Conservation (phyloP, 306 rosid species). For the Sicyos edulis region DNA sequence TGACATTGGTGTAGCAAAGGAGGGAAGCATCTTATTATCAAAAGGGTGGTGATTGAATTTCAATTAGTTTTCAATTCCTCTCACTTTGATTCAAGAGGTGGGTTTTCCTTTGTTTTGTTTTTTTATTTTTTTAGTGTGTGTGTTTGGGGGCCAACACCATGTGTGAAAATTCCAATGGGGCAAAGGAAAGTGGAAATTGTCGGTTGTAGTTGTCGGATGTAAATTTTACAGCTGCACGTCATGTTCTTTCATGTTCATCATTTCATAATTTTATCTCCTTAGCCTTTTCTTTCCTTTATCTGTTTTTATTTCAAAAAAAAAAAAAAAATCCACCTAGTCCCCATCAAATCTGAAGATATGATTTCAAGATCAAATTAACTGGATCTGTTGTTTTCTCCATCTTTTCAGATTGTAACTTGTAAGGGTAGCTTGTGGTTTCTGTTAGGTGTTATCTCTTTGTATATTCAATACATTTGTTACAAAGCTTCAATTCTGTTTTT, state of each 20-base stretch:
- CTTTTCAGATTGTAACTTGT: slow-evolving; percentile 13
- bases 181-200: slow-evolving; percentile 37
- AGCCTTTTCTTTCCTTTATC: slow-evolving; percentile 2
- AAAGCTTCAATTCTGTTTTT: background rate
- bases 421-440: slow-evolving; percentile 6
- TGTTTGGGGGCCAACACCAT: slow-evolving; percentile 42
- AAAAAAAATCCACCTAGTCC: background rate
- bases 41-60: background rate
- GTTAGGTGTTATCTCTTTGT: background rate
- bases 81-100: slow-evolving; percentile 31
- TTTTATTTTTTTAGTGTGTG: slow-evolving; percentile 13
- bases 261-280: slow-evolving; percentile 30
- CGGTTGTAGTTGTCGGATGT: slow-evolving; percentile 40
- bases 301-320: background rate
- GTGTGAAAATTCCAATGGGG: slow-evolving; percentile 42
- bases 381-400: slow-evolving; percentile 14
- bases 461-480: slow-evolving; percentile 6
- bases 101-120: background rate
- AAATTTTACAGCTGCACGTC: slow-evolving; percentile 28
- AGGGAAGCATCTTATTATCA: background rate
- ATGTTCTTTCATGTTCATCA: slow-evolving; percentile 28
- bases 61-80: background rate
- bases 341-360: background rate
- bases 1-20: background rate
- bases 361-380: slow-evolving; percentile 3